Percentiles rank a stretch among this genome's conserved stretches.
Evolutionary conservation across 352 stramenopile species (phyloP).

Genomic region (Phytophthora podocarpi): DNA sequence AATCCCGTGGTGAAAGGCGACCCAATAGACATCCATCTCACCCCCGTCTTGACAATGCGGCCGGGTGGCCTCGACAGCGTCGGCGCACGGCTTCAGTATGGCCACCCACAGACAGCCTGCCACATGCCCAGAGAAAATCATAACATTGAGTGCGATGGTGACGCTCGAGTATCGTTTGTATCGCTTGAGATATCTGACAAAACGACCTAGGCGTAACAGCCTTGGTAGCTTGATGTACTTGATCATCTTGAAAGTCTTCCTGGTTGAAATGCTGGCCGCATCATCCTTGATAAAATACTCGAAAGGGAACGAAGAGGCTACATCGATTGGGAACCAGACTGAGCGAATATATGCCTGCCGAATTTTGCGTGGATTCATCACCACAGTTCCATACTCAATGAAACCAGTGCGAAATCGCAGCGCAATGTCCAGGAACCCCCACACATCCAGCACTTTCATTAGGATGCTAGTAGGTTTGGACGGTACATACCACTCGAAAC

Average conservation of each 20-base stretch:
- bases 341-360: conserved; percentile 52
- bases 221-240: conserved; percentile 75
- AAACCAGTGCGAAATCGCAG: conserved; percentile 64
- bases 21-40: conserved; percentile 60
- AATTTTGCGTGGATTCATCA: conserved; percentile 62
- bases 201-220: conserved; percentile 58
- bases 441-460: conserved; percentile 56
- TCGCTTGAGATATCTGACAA: conserved; percentile 60
- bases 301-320: conserved; percentile 62
- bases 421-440: conserved; percentile 54
- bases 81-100: conserved; percentile 49
- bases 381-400: conserved; percentile 58
- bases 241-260: conserved; percentile 78
- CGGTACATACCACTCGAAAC: conserved; percentile 68
- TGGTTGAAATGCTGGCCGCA: conserved; percentile 42
- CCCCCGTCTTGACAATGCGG: conserved; percentile 35
- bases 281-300: conserved; percentile 54
- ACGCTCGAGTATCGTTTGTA: conserved; percentile 71
- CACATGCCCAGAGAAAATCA: conserved; percentile 60
- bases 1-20: conserved; percentile 61
- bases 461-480: conserved; percentile 32
- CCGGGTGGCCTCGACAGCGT: conserved; percentile 21
- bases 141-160: conserved; percentile 51
- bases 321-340: conserved; percentile 68
- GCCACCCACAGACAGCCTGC: conserved; percentile 66